Conservation (phyloP, 208 protist species). For the Trypanosomatidae sp. region DNA sequence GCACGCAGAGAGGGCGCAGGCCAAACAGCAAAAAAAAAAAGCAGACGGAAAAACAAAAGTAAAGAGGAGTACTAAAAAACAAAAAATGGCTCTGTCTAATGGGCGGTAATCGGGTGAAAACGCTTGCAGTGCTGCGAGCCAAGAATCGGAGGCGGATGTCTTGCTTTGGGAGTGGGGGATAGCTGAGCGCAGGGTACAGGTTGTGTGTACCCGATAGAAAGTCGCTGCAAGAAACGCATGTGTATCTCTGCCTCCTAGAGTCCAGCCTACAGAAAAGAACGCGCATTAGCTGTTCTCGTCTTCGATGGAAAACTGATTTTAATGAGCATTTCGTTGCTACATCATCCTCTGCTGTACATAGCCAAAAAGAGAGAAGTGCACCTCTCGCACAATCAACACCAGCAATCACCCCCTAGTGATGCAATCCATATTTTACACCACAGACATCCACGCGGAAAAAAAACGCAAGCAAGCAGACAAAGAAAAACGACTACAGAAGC, state of each 20-base stretch:
- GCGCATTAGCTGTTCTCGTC: neutral
- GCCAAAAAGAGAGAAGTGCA: neutral
- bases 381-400: neutral
- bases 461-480: neutral
- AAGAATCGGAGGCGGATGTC: neutral
- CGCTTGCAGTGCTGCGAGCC: neutral
- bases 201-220: neutral
- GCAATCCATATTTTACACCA: neutral
- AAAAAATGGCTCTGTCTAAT: neutral
- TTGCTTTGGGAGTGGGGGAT: neutral
- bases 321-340: neutral
- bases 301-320: neutral
- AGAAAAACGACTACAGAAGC: neutral
- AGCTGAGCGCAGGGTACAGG: slow-evolving; percentile 2
- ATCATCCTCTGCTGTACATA: neutral
- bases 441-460: neutral
- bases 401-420: neutral
- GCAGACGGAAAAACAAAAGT: neutral
- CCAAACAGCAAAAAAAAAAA: neutral
- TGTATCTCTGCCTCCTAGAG: neutral
- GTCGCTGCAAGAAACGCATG: neutral
- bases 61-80: neutral
- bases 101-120: neutral
- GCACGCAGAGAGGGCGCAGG: neutral
- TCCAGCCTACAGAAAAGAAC: neutral